Percentiles rank a stretch among this genome's conserved stretches.
Evolutionary conservation across 1,139 yeast species (phyloP).

Genomic region (Kluyveromyces sp.): DNA sequence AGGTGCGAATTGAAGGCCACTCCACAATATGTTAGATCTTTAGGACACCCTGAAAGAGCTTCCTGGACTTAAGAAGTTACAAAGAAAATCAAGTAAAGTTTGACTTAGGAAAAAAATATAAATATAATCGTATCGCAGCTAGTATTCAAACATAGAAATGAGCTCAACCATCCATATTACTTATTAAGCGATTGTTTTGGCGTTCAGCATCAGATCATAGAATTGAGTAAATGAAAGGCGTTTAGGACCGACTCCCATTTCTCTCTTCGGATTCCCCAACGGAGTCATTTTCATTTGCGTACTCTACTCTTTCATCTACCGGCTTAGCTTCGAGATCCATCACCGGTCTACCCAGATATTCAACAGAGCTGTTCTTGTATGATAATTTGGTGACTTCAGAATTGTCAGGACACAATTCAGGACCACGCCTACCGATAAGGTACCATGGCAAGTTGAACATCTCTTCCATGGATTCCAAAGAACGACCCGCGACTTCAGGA

Average conservation of each 20-base stretch:
- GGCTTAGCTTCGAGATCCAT: slow-evolving; percentile 3
- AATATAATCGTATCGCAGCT: too few species aligned
- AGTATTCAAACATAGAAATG: too few species aligned
- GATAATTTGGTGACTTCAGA: slow-evolving; percentile 2
- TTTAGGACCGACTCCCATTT: neutral
- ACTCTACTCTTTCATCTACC: neutral
- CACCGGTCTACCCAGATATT: slow-evolving; percentile 1
- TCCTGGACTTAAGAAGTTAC: too few species aligned
- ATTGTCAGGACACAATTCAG: slow-evolving; percentile 2
- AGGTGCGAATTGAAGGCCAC: too few species aligned
- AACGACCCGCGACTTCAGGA: slow-evolving; percentile 43
- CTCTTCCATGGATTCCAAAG: slow-evolving; percentile 40
- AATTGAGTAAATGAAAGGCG: too few species aligned
- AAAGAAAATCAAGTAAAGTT: too few species aligned
- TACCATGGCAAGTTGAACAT: slow-evolving; percentile 29
- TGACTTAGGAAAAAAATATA: too few species aligned
- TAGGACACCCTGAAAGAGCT: too few species aligned
- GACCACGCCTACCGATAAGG: slow-evolving; percentile 2
- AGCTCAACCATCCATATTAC: too few species aligned
- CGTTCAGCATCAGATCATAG: too few species aligned
- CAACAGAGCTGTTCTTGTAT: slow-evolving; percentile 1
- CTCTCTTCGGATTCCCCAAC: neutral
- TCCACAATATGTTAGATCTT: too few species aligned
- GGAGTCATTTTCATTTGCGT: neutral
- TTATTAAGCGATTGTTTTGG: too few species aligned